Evolutionary conservation across 202 grass and related monocot species (phyloP), one percentile per base, ranked within the genome.

Genomic region (Carex arenaria): DNA sequence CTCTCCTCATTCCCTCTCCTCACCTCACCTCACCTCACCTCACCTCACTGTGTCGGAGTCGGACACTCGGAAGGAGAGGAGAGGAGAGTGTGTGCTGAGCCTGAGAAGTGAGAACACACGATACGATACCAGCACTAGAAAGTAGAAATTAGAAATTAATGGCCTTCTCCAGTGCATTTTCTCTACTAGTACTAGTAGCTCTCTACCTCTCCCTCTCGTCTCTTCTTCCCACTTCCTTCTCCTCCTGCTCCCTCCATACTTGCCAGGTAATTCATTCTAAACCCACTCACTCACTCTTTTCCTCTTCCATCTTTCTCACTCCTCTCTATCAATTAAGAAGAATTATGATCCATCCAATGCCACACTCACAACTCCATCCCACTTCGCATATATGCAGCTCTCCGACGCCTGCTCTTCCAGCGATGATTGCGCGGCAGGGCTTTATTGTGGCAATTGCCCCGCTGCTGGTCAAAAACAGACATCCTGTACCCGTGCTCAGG

Each of bases 381-480:
- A 4, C 42, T 51, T 51, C 43, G 26, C 26, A 26, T n/a, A n/a
- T n/a, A n/a, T 4, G 12, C 70, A 77, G 73, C 73, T 77, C 30
- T 77, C 73, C 2, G 73, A 77, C 92, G 90, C 87, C 22, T 98
- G 95, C 67, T 98, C 90, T 61, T 86, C 92, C 7, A 88, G 69
- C 26, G 70, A 79, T 61, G 95, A 93, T 85, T 98, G 95, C 84
- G 89, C 87, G 10, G 2, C 57, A 1, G 95, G 89, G 15, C 89
- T 94, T 10, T 94, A 94, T 82, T 98, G 95, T 84, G 95, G 95
- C 60, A 91, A 38, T 59, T 98, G 95, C 90, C 84, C 95, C 28
- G 89, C 92, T 43, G 10, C 90, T 60, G 92, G 90, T 77, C 86
- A 69, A 73, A 78, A 81, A 1, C 88, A 53, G 86, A 83, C 89